Evolutionary conservation across 2,329 filamentous ascomycete species (phyloP), one percentile per base, ranked within the genome.

Genomic region (Hypoxylon sp.): DNA sequence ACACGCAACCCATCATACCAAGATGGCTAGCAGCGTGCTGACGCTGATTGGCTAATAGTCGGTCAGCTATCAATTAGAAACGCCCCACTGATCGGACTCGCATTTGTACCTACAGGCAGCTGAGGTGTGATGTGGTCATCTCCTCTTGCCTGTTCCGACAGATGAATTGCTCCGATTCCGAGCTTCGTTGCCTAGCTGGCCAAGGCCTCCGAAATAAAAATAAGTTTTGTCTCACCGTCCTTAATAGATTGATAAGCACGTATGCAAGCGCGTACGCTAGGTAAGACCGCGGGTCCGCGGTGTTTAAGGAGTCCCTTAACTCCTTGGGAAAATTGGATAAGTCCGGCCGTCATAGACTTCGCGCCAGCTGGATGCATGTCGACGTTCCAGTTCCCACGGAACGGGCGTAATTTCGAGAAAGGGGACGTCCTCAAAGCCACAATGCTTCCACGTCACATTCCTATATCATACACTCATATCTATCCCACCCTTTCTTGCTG

Each of bases 301-400:
- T 30, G 6, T 61, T 37, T 20, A 46, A 20, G 30, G 11, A 35
- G 5, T 7, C 40, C 5, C 48, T 59, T 65, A 65, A 55, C 62
- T 65, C 61, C 61, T 48, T 33, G 14, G 5, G 48, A 54, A 14
- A 14, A 35, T 11, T 27, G 17, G 30, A 37, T 42, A 58, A 64
- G 14, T 64, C 61, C 61, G 61, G 20, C 35, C 46, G 53, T 58
- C 61, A 54, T 58, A 35, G 46, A 64, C 17, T 61, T 48, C 20
- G 14, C 17, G 33, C 53, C 53, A 20, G 17, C 20, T 17, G 40
- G 8, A 7, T 50, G 46, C 46, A 50, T 50, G 46, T 30, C 46
- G 10, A 22, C 17, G 8, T 17, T 7, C 40, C 8, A 11, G 40
- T 44, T 11, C 40, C 40, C 6, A 7, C 11, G 20, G 53, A 22